phyloP scores from a whole-genome alignment of 169 alveolate genomes.

The Cryptosporidium xiaoi region DNA sequence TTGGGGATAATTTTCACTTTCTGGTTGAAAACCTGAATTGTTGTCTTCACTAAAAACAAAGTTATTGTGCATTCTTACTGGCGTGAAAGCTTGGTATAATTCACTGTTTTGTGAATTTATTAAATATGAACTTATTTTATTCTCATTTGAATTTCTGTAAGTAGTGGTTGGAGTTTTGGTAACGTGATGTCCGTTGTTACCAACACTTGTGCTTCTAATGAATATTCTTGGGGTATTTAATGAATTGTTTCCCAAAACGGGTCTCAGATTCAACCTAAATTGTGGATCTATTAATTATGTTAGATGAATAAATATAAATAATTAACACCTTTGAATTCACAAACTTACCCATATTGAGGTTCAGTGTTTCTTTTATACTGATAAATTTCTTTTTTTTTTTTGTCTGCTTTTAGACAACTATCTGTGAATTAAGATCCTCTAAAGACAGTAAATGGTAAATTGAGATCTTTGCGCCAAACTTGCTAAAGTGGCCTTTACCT shows the following conservation, averaged over 20 bases:
- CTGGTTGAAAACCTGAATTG: too few relatives aligned
- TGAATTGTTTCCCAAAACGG: constrained; percentile 18
- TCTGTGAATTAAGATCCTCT: not conserved
- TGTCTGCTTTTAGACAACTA: not conserved
- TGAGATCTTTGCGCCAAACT: constrained; percentile 75
- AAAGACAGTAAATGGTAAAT: constrained; percentile 34
- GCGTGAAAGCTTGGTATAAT: too few relatives aligned
- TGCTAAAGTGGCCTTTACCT: not conserved
- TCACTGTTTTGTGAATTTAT: too few relatives aligned
- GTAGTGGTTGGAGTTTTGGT: too few relatives aligned
- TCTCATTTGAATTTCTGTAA: too few relatives aligned
- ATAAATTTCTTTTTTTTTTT: not conserved
- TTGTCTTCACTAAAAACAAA: too few relatives aligned
- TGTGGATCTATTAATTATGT: constrained; percentile 45
- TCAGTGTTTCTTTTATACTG: too few relatives aligned
- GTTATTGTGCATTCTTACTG: too few relatives aligned
- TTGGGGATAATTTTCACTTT: too few relatives aligned
- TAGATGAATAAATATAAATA: not conserved
- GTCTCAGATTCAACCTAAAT: constrained; percentile 37
- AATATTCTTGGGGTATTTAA: constrained; percentile 49
- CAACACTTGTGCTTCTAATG: constrained; percentile 33
- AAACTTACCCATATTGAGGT: constrained; percentile 20
- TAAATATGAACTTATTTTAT: too few relatives aligned
- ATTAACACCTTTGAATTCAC: not conserved
- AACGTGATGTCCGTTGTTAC: too few relatives aligned